Percentiles rank a stretch among this genome's conserved stretches.
phyloP scores from a whole-genome alignment of 805 yeast species.

The Zygosaccharomyces bailii region DNA sequence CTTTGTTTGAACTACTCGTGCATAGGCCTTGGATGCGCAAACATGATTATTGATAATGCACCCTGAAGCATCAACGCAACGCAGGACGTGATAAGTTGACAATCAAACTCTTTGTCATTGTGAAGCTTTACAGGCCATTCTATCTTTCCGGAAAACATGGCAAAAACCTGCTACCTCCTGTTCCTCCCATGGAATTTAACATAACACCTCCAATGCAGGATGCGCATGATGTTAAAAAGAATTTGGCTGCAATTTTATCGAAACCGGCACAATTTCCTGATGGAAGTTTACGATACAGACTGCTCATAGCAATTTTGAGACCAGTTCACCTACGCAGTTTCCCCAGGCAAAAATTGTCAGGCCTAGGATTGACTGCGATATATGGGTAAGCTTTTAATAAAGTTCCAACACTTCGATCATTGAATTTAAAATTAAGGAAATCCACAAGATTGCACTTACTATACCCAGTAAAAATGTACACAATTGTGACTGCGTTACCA shows the following conservation, averaged over 20 bases:
- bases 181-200: slow-evolving; percentile 71
- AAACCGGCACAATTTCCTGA: slow-evolving; percentile 18
- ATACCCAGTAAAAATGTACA: slow-evolving; percentile 28
- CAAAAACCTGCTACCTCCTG: slow-evolving; percentile 9
- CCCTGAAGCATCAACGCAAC: slow-evolving; percentile 24
- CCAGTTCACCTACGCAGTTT: slow-evolving; percentile 86
- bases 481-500: slow-evolving; percentile 15
- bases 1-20: slow-evolving; percentile 13
- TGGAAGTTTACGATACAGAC: slow-evolving; percentile 39
- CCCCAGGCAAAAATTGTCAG: slow-evolving; percentile 92
- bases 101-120: slow-evolving; percentile 11
- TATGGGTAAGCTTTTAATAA: slow-evolving; percentile 33
- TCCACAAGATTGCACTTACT: slow-evolving; percentile 33
- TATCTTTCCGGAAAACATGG: too few relatives aligned
- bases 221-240: slow-evolving; percentile 83
- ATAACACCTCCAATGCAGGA: slow-evolving; percentile 95
- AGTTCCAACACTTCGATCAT: slow-evolving; percentile 35
- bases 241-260: slow-evolving; percentile 46
- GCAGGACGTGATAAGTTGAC: slow-evolving; percentile 30
- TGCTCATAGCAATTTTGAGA: slow-evolving; percentile 83
- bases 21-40: slow-evolving; percentile 18
- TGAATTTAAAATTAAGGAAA: slow-evolving; percentile 34
- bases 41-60: slow-evolving; percentile 17
- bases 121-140: slow-evolving; percentile 25
- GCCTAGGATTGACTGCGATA: slow-evolving; percentile 83